These are phyloP conservation scores for Fusarium musae DNA, from an alignment of 2,329 filamentous ascomycete genomes.

Conservation along the genomic window DNA sequence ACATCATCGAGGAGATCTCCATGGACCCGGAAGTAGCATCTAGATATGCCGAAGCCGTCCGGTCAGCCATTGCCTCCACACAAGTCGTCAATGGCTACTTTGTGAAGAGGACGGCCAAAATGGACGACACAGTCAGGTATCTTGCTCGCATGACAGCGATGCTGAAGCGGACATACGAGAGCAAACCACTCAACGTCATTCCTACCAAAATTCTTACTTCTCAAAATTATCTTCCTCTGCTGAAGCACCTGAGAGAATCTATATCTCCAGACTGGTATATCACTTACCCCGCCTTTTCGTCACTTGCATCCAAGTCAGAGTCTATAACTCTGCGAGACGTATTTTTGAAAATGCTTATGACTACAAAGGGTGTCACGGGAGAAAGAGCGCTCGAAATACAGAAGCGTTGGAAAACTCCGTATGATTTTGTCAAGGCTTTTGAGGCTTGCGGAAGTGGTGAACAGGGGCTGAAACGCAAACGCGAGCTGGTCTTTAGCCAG, in stretches of 20 bases:
- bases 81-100: conserved; percentile 85
- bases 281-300: conserved; percentile 77
- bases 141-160: conserved; percentile 77
- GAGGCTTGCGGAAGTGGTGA: conserved; percentile 63
- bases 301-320: conserved; percentile 79
- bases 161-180: conserved; percentile 73
- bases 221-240: conserved; percentile 72
- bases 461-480: conserved; percentile 65
- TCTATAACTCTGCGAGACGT: conserved; percentile 78
- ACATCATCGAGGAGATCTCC: conserved; percentile 79
- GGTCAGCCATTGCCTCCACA: conserved; percentile 79
- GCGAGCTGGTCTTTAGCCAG: conserved; percentile 67
- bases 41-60: conserved; percentile 73
- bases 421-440: conserved; percentile 76
- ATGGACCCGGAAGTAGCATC: conserved; percentile 65
- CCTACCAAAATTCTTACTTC: conserved; percentile 72
- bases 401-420: conserved; percentile 79
- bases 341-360: conserved; percentile 89
- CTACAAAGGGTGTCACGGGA: conserved; percentile 76
- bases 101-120: conserved; percentile 77
- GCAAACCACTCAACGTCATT: conserved; percentile 68
- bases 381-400: conserved; percentile 86
- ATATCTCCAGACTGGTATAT: conserved; percentile 67
- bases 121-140: conserved; percentile 83
- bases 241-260: conserved; percentile 67